A percentile compares a stretch with the other conserved stretches of the same genome.
Evolutionary conservation across 2,329 filamentous ascomycete genomes (phyloP).

Genomic region (Nemania diffusa): DNA sequence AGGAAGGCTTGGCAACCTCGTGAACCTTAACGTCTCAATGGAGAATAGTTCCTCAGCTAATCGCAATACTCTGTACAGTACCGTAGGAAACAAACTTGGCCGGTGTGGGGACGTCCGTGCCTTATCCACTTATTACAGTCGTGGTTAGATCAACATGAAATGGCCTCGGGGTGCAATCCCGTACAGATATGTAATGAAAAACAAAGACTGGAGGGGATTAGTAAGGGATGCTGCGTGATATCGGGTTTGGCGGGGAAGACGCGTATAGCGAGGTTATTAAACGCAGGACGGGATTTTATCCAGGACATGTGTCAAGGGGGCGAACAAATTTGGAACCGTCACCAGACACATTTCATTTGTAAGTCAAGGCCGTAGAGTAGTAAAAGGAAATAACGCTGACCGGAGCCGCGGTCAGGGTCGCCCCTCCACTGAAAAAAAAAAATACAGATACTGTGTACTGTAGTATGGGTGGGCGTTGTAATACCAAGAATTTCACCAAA

Average conservation of each 20-base stretch:
- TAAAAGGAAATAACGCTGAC: conserved; percentile 22
- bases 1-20: conserved; percentile 19
- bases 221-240: not conserved
- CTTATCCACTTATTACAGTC: not conserved
- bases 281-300: not conserved
- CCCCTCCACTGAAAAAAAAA: conserved; percentile 24
- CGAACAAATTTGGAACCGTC: conserved; percentile 19
- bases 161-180: too few species aligned
- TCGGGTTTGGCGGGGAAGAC: not conserved
- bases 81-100: not conserved
- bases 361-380: not conserved
- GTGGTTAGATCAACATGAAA: too few species aligned
- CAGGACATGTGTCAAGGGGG: conserved; percentile 7
- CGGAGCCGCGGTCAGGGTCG: conserved; percentile 7
- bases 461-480: too few species aligned
- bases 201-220: not conserved
- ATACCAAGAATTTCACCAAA: too few species aligned
- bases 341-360: conserved; percentile 16
- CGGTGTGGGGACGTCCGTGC: not conserved
- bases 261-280: conserved; percentile 3
- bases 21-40: conserved; percentile 11
- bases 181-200: too few species aligned
- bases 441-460: not conserved
- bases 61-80: not conserved
- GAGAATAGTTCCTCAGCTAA: not conserved